Evolutionary conservation across 2,329 filamentous ascomycete genomes (phyloP).

Genomic region (Ophiobolus disseminans): DNA sequence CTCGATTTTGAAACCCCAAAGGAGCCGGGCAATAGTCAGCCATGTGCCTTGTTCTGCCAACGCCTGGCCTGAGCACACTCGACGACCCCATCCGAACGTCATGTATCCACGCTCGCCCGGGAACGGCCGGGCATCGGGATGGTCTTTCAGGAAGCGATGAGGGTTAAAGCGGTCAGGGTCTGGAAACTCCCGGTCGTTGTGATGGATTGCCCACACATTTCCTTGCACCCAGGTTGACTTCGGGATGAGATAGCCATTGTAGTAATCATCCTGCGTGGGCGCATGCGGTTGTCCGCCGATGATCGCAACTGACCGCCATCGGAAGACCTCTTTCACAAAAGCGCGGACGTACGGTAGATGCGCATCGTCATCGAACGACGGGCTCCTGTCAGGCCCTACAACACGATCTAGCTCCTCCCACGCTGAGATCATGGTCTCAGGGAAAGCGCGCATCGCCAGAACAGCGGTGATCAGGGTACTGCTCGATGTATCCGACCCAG

Average conservation of each 20-base stretch:
- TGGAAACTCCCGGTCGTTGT: conserved; percentile 47
- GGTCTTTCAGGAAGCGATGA: conserved; percentile 33
- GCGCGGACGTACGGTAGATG: conserved; percentile 49
- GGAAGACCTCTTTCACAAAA: conserved; percentile 46
- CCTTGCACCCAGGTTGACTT: conserved; percentile 49
- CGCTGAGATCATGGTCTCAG: conserved; percentile 36
- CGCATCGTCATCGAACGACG: conserved; percentile 40
- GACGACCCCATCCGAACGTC: conserved; percentile 63
- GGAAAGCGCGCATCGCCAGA: conserved; percentile 45
- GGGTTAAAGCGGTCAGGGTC: conserved; percentile 50
- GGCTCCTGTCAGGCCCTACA: conserved; percentile 43
- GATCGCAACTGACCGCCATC: conserved; percentile 45
- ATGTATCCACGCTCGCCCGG: conserved; percentile 59
- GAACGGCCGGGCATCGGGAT: conserved; percentile 39
- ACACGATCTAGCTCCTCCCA: conserved; percentile 45
- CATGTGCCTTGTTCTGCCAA: conserved; percentile 67
- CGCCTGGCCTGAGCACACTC: conserved; percentile 66
- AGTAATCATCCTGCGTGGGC: conserved; percentile 44
- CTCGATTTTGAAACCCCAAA: conserved; percentile 65
- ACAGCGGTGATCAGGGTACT: conserved; percentile 45
- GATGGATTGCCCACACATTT: conserved; percentile 54
- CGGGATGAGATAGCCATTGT: conserved; percentile 49
- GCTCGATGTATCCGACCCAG: conserved; percentile 45
- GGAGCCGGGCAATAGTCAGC: conserved; percentile 63
- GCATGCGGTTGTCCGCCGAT: conserved; percentile 48